Evolutionary conservation across 2,329 filamentous ascomycete species (phyloP), one percentile per base, ranked within the genome.

Genomic region (Curvularia hawaiiensis): DNA sequence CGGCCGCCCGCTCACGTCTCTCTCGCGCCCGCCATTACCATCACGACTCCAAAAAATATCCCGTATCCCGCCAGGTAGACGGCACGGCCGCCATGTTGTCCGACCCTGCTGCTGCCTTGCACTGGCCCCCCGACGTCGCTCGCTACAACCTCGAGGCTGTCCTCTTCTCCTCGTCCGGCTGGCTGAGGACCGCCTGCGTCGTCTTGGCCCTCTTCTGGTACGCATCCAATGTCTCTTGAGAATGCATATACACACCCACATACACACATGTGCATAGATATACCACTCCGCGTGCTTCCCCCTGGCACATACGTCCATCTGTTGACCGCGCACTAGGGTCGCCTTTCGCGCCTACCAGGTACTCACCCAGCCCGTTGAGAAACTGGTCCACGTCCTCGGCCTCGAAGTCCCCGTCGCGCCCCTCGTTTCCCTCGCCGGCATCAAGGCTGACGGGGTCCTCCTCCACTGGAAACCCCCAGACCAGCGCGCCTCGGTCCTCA

Each of bases 391-490:
- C 67, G 91, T 97, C 49, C 87, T 99, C 47, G 93, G 94, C 58
- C 88, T 98, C 74, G 95, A 99, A 73, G 94, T 99, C 50, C 95
- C 95, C 60, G 89, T 92, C 61, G 84, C 91, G 24, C 95, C 95
- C 51, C 88, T 93, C 73, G 90, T 98, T 40, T 96, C 92, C 51
- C 86, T 99, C 33, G 92, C 94, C 54, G 92, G 90, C 62, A 95
- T 99, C 68, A 90, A 90, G 66, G 84, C 91, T 28, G 91, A 96
- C 74, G 91, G 92, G 55, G 90, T 96, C 31, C 90, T 93, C 30
- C 83, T 99, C 43, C 92, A 93, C 75, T 99, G 95, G 95, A 91
- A 92, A 60, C 85, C 88, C 58, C 89, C 91, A 0, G 85, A 86
- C 61, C 81, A 82, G 62, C 81, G 85, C 43, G 82, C 83, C 60